phyloP scores from a whole-genome alignment of 2,329 filamentous ascomycete species.

The Exserohilum turcica region DNA sequence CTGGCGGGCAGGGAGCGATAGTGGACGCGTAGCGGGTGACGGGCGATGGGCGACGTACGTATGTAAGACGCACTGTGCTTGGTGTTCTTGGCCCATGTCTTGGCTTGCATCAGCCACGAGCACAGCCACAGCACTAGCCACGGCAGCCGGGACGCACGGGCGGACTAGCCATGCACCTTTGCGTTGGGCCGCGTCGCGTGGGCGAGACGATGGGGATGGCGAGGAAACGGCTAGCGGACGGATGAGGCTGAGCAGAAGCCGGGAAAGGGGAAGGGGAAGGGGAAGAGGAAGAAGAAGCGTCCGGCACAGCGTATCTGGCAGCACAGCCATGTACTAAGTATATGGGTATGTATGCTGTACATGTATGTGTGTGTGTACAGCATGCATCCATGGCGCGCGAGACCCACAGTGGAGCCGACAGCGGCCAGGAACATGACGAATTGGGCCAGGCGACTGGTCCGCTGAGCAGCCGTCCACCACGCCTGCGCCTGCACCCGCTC shows the following conservation, averaged over 20 bases:
- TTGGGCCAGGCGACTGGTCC: not conserved
- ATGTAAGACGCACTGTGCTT: not conserved
- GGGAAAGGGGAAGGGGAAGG: no score
- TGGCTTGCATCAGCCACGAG: constrained; percentile 10
- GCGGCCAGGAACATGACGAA: constrained; percentile 9
- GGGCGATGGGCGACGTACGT: no score
- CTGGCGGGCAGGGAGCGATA: no score
- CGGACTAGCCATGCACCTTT: constrained; percentile 1
- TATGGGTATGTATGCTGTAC: not conserved
- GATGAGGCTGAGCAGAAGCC: no score
- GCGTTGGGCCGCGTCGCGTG: not conserved
- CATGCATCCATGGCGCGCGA: not conserved
- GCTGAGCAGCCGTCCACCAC: no score
- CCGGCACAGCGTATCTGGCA: not conserved
- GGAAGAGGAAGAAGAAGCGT: no score
- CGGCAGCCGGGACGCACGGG: constrained; percentile 2
- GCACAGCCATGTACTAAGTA: no score
- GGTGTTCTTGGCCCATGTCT: not conserved
- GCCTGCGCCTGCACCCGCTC: no score
- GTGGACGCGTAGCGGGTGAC: no score
- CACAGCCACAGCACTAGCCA: constrained; percentile 7
- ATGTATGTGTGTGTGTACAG: not conserved
- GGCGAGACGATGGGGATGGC: no score
- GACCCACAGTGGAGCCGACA: not conserved
- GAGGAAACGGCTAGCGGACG: no score